Evolutionary conservation across 2,329 filamentous ascomycete species (phyloP).

Genomic region (Anthostomella pinea): DNA sequence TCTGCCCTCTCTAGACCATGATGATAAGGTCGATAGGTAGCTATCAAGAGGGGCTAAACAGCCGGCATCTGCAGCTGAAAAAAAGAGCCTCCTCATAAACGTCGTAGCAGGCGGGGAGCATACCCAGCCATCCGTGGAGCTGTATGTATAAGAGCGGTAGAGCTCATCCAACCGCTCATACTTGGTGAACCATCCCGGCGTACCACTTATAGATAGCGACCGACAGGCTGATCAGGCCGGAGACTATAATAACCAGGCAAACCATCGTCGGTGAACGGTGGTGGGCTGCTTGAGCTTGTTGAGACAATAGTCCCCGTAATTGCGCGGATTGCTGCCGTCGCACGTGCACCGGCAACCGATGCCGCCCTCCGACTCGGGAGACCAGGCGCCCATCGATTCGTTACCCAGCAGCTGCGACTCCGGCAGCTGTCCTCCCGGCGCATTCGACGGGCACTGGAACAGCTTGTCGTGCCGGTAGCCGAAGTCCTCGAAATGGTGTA

Average conservation of each 20-base stretch:
- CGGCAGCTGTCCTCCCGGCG: slow-evolving; percentile 35
- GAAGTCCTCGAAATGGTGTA: slow-evolving; percentile 44
- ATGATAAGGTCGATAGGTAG: no score
- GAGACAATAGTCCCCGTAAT: slow-evolving; percentile 35
- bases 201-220: slow-evolving; percentile 1
- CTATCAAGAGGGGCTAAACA: no score
- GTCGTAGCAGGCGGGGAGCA: no score
- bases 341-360: slow-evolving; percentile 42
- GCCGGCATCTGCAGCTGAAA: no score
- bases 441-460: slow-evolving; percentile 36
- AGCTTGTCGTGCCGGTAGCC: slow-evolving; percentile 39
- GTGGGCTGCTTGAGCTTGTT: slow-evolving; percentile 38
- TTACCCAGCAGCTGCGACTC: slow-evolving; percentile 31
- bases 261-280: slow-evolving; percentile 28
- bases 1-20: no score
- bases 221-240: no score
- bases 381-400: slow-evolving; percentile 13
- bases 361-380: slow-evolving; percentile 33
- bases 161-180: no score
- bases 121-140: no score
- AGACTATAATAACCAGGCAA: slow-evolving; percentile 31
- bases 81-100: no score
- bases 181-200: no score
- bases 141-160: no score
- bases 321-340: slow-evolving; percentile 32